Evolutionary conservation across 768 basidiomycete species (phyloP).

Genomic region (Hortiboletus flavorubellus): DNA sequence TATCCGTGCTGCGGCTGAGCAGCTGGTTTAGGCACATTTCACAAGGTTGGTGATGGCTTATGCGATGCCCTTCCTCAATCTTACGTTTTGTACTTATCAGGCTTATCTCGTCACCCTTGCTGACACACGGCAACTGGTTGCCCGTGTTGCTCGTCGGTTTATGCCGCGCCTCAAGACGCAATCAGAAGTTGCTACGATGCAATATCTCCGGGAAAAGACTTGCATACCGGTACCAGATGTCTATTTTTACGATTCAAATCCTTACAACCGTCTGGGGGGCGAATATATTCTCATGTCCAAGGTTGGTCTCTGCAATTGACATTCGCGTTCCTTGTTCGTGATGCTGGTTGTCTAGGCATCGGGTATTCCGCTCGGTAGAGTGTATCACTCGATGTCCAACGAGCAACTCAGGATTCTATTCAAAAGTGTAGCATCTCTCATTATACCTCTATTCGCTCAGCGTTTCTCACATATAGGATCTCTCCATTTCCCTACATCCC

Average conservation of each 20-base stretch:
- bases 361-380: conserved; percentile 66
- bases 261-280: conserved; percentile 78
- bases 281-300: conserved; percentile 88
- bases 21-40: conserved; percentile 66
- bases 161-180: conserved; percentile 86
- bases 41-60: conserved; percentile 51
- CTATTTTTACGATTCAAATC: conserved; percentile 77
- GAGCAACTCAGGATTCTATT: conserved; percentile 60
- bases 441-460: conserved; percentile 73
- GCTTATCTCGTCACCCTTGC: conserved; percentile 73
- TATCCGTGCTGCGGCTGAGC: conserved; percentile 5
- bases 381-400: conserved; percentile 70
- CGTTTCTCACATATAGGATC: conserved; percentile 78
- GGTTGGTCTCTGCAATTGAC: conserved; percentile 39
- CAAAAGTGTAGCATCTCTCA: conserved; percentile 61
- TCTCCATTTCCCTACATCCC: conserved; percentile 44
- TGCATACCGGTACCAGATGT: conserved; percentile 71
- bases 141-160: conserved; percentile 78
- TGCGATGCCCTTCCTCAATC: background rate
- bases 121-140: conserved; percentile 62
- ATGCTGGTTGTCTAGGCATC: conserved; percentile 47
- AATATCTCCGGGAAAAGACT: conserved; percentile 71
- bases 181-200: conserved; percentile 83
- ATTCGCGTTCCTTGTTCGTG: conserved; percentile 1
- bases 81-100: conserved; percentile 34